phyloP scores from a whole-genome alignment of 108 stramenopile genomes.

The Pseudonitzschia delicatissima region DNA sequence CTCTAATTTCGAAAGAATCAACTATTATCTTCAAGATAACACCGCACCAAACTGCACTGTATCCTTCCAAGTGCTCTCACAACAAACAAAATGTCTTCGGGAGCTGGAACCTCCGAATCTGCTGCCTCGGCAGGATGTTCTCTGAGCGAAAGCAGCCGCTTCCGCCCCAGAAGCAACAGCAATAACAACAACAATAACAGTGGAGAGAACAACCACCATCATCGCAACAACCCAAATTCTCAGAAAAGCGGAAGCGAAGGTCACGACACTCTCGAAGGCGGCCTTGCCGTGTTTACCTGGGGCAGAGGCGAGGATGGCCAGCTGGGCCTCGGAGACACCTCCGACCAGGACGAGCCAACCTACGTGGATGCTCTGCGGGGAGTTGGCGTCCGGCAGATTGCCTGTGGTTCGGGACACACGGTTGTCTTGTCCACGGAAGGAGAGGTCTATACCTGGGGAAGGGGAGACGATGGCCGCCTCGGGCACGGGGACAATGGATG shows the following conservation, averaged over 20 bases:
- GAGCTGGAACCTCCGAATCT: slow-evolving; percentile 34
- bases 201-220: neutral
- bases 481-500: slow-evolving; percentile 96
- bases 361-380: slow-evolving; percentile 89
- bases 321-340: slow-evolving; percentile 69
- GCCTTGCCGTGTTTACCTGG: slow-evolving; percentile 81
- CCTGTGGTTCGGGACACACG: slow-evolving; percentile 93
- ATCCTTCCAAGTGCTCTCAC: too few relatives aligned
- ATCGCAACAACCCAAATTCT: slow-evolving; percentile 23
- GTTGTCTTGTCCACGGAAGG: slow-evolving; percentile 90
- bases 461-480: slow-evolving; percentile 67
- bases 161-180: neutral
- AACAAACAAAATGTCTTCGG: slow-evolving; percentile 8
- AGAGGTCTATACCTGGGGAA: slow-evolving; percentile 91
- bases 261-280: slow-evolving; percentile 25
- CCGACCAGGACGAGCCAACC: slow-evolving; percentile 87
- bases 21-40: too few relatives aligned
- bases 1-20: too few relatives aligned
- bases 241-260: slow-evolving; percentile 23
- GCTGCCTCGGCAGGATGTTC: slow-evolving; percentile 26
- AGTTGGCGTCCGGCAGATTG: slow-evolving; percentile 88
- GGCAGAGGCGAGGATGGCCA: slow-evolving; percentile 92
- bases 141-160: slow-evolving; percentile 21
- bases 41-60: too few relatives aligned
- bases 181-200: neutral